Evolutionary conservation across 495 filamentous ascomycete genomes (phyloP).

Genomic region (Penicillium subrubescens): DNA sequence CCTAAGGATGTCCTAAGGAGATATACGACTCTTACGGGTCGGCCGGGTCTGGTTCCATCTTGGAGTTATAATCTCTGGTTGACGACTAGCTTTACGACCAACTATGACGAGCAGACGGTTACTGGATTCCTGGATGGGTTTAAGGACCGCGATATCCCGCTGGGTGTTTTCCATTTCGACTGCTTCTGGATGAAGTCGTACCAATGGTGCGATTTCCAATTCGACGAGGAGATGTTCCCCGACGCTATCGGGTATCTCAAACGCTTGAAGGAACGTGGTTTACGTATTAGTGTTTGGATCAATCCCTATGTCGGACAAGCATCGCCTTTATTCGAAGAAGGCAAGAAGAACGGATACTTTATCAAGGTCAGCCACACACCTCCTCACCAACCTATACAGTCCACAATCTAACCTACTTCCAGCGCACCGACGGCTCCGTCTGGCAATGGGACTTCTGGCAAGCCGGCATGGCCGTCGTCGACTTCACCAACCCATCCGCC

Average conservation of each 20-base stretch:
- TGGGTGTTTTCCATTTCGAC: slow-evolving; percentile 73
- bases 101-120: slow-evolving; percentile 69
- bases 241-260: slow-evolving; percentile 64
- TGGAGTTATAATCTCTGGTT: slow-evolving; percentile 77
- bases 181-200: slow-evolving; percentile 69
- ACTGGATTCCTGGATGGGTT: slow-evolving; percentile 69
- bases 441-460: slow-evolving; percentile 79
- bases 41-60: slow-evolving; percentile 59
- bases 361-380: slow-evolving; percentile 47
- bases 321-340: slow-evolving; percentile 63
- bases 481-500: slow-evolving; percentile 73
- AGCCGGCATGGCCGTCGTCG: slow-evolving; percentile 72
- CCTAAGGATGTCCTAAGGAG: slow-evolving; percentile 67
- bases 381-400: neutral
- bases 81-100: slow-evolving; percentile 70
- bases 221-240: slow-evolving; percentile 68
- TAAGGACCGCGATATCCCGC: slow-evolving; percentile 62
- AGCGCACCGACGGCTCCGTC: slow-evolving; percentile 66
- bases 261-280: slow-evolving; percentile 62
- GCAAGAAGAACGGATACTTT: slow-evolving; percentile 67
- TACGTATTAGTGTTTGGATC: slow-evolving; percentile 71
- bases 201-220: slow-evolving; percentile 75
- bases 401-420: neutral
- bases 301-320: slow-evolving; percentile 73
- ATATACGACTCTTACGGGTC: slow-evolving; percentile 64